Percentiles rank a stretch among this genome's conserved stretches.
phyloP scores from a whole-genome alignment of 345 rosid species.

The Punica granatum region DNA sequence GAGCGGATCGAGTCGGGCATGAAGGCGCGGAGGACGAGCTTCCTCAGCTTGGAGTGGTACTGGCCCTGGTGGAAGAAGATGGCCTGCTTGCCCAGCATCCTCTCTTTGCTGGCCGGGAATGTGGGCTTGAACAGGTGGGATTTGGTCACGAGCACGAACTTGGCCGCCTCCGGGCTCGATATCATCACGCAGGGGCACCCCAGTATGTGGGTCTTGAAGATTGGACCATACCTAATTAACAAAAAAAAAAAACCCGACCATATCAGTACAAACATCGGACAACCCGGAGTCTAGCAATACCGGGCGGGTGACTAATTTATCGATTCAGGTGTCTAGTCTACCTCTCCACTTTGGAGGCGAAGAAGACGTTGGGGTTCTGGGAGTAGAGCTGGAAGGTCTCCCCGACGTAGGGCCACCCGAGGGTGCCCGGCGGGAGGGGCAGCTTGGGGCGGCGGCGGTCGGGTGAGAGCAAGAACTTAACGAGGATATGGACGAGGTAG shows the following conservation, averaged over 20 bases:
- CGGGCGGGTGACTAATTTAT: too few species aligned
- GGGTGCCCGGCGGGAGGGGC: slow-evolving; percentile 50
- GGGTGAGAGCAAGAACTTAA: slow-evolving; percentile 3
- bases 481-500: background rate
- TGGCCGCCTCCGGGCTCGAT: slow-evolving; percentile 40
- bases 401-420: slow-evolving; percentile 59
- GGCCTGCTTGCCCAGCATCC: slow-evolving; percentile 39
- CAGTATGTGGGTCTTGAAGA: slow-evolving; percentile 47
- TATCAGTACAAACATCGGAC: background rate
- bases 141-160: slow-evolving; percentile 39
- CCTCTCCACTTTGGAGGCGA: slow-evolving; percentile 32
- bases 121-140: slow-evolving; percentile 49
- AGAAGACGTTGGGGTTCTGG: slow-evolving; percentile 46
- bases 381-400: slow-evolving; percentile 47
- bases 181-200: slow-evolving; percentile 50
- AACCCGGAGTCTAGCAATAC: background rate
- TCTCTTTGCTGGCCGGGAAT: slow-evolving; percentile 45
- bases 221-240: slow-evolving; percentile 29
- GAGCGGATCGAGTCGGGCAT: slow-evolving; percentile 21
- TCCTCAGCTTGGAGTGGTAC: slow-evolving; percentile 33
- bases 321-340: too few species aligned
- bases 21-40: slow-evolving; percentile 35
- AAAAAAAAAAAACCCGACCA: background rate
- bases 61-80: slow-evolving; percentile 45
- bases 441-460: slow-evolving; percentile 8